Evolutionary conservation across 2,329 filamentous ascomycete genomes (phyloP).

Genomic region (Colletotrichum phormii): DNA sequence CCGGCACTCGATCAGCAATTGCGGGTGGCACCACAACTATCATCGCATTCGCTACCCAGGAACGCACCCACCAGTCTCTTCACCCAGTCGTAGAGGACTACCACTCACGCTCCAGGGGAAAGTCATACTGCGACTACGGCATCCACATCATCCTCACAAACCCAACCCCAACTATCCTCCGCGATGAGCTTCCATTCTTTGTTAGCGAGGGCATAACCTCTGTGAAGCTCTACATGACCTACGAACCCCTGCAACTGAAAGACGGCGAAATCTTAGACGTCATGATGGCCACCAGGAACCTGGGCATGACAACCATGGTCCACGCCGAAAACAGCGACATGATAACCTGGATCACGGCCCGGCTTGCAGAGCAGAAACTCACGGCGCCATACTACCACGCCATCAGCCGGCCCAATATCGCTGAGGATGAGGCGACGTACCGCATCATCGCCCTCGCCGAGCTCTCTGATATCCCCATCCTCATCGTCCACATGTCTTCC

Average conservation of each 20-base stretch:
- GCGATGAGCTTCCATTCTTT: conserved; percentile 47
- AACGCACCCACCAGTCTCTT: conserved; percentile 57
- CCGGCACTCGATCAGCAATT: conserved; percentile 64
- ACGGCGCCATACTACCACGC: conserved; percentile 64
- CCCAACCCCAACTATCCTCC: conserved; percentile 53
- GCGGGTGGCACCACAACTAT: conserved; percentile 70
- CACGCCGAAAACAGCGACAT: conserved; percentile 67
- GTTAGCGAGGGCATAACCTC: conserved; percentile 56
- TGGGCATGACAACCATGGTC: conserved; percentile 57
- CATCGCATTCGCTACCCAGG: conserved; percentile 67
- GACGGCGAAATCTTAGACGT: conserved; percentile 63
- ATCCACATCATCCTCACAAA: conserved; percentile 65
- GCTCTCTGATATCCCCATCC: conserved; percentile 62
- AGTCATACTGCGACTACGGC: conserved; percentile 67
- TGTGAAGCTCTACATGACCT: conserved; percentile 66
- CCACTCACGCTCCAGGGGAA: conserved; percentile 54
- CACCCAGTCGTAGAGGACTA: conserved; percentile 59
- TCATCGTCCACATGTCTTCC: conserved; percentile 65
- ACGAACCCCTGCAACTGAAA: conserved; percentile 59
- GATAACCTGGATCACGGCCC: conserved; percentile 64
- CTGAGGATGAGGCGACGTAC: conserved; percentile 64
- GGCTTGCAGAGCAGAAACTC: conserved; percentile 59
- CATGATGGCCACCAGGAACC: conserved; percentile 55
- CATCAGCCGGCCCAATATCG: conserved; percentile 59
- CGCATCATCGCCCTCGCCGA: conserved; percentile 61